A percentile compares a stretch with the other conserved stretches of the same genome.
These are phyloP conservation scores for Trypanosoma congolense DNA, from an alignment of 208 protist species.

Conservation along the genomic window DNA sequence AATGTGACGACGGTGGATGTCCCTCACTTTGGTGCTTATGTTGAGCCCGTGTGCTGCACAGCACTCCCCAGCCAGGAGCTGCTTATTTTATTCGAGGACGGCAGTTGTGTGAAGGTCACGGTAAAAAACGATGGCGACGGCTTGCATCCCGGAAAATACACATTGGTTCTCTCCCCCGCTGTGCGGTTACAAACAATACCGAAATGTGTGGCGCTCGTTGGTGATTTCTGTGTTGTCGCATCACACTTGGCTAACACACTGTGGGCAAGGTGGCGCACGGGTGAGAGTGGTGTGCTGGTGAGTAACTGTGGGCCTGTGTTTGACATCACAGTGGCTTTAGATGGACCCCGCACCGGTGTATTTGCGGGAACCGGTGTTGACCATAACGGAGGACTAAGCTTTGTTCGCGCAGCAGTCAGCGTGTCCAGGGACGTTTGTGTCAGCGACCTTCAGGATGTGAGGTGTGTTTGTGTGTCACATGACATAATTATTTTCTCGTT, in stretches of 20 bases:
- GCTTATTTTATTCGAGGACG: constrained; percentile 22
- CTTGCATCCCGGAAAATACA: constrained; percentile 9
- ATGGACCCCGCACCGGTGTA: constrained; percentile 42
- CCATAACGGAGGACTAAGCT: constrained; percentile 50
- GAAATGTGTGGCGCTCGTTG: constrained; percentile 18
- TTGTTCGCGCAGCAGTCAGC: constrained; percentile 60
- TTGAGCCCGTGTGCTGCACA: constrained; percentile 26
- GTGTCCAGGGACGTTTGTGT: constrained; percentile 27
- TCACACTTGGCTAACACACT: constrained; percentile 56
- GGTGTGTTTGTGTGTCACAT: constrained; percentile 16
- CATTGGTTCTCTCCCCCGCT: constrained; percentile 1
- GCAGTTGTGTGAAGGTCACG: constrained; percentile 19
- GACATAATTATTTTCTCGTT: constrained; percentile 32
- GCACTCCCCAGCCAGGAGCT: constrained; percentile 21
- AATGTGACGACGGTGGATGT: constrained; percentile 19
- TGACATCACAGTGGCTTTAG: constrained; percentile 48
- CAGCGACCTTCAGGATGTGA: constrained; percentile 15
- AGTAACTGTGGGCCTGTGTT: constrained; percentile 71
- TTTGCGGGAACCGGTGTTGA: constrained; percentile 70
- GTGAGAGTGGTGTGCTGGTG: constrained; percentile 32
- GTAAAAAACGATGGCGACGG: constrained; percentile 16
- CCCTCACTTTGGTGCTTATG: constrained; percentile 18
- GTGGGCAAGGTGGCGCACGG: constrained; percentile 31
- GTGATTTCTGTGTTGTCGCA: constrained; percentile 36
- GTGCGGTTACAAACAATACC: constrained; percentile 16